A percentile compares a stretch with the other conserved stretches of the same genome.
phyloP scores from a whole-genome alignment of 2,329 filamentous ascomycete genomes.

The Leptosphaerulina australis region DNA sequence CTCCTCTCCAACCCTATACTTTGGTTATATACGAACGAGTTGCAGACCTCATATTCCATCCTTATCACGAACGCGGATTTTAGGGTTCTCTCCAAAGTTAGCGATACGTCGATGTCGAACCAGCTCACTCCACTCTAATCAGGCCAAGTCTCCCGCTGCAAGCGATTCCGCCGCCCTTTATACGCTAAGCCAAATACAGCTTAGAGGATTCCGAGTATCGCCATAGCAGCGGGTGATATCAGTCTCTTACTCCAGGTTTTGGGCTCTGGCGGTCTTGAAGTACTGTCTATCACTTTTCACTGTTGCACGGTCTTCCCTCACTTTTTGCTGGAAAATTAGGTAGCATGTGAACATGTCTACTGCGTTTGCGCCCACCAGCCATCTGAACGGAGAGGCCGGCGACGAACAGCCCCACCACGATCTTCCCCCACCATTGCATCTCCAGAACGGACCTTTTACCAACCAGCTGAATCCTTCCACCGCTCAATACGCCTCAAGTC shows the following conservation, averaged over 20 bases:
- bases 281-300: neutral
- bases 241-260: slow-evolving; percentile 23
- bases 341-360: slow-evolving; percentile 18
- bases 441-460: slow-evolving; percentile 7
- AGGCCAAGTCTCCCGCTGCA: slow-evolving; percentile 20
- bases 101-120: neutral
- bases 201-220: slow-evolving; percentile 23
- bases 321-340: neutral
- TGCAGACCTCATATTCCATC: neutral
- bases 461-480: slow-evolving; percentile 22
- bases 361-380: slow-evolving; percentile 34
- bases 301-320: neutral
- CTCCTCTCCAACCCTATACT: neutral
- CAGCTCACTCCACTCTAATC: neutral
- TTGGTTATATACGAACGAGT: neutral
- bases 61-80: neutral
- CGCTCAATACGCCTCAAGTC: slow-evolving; percentile 23
- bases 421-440: slow-evolving; percentile 31
- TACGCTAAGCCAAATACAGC: slow-evolving; percentile 25
- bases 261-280: slow-evolving; percentile 4
- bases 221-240: slow-evolving; percentile 23
- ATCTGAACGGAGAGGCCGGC: slow-evolving; percentile 22
- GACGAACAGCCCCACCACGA: slow-evolving; percentile 41
- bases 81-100: neutral
- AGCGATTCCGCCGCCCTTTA: slow-evolving; percentile 22